Base-by-base conservation (phyloP, 495 filamentous ascomycete genomes). In the Trichoderma parareesei region DNA sequence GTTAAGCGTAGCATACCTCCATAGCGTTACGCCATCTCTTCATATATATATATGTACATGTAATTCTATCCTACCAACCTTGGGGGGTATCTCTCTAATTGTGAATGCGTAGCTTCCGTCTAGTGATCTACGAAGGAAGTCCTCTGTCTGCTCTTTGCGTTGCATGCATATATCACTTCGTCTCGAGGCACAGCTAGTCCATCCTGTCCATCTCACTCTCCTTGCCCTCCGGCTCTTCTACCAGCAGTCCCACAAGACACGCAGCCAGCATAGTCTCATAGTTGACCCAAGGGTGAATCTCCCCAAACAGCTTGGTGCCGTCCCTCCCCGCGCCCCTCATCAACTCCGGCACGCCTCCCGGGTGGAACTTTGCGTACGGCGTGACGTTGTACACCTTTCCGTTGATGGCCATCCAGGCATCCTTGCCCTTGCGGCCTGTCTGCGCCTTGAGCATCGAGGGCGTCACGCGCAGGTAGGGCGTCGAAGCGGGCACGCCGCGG, bases 241-340 rank as follows among this genome's bases (percentile, higher is more conserved):
- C 91, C 73, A 91, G 77, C 40, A 97, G 86, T 1, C 94, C 94
- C 4, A 98, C 82, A 67, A 96, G 70, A 74, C 93, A 97, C 70
- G 88, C 85, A 35, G 86, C 84, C 63, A 98, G 75, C 85, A 98
- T 97, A 4, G 88, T 90, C 78, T 98, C 95, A 81, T 91, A 96
- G 70, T 96, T 98, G 10, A 98, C 93, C 94, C 95, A 98, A 18
- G 93, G 92, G 80, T 98, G 94, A 33, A 93, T 84, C 78, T 97
- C 92, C 67, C 88, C 86, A 74, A 98, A 98, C 71, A 98, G 69
- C 77, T 86, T 87, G 6, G 82, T 86, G 43, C 86, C 90, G 71
- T 92, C 88, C 67, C 85, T 82, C 18, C 91, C 94, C 2, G 92
- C 93, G 16, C 82, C 88, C 33, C 89, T 82, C 74, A 96, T 79